Evolutionary conservation across 2,329 filamentous ascomycete species (phyloP).

Genomic region (Alternaria triticimaculans): DNA sequence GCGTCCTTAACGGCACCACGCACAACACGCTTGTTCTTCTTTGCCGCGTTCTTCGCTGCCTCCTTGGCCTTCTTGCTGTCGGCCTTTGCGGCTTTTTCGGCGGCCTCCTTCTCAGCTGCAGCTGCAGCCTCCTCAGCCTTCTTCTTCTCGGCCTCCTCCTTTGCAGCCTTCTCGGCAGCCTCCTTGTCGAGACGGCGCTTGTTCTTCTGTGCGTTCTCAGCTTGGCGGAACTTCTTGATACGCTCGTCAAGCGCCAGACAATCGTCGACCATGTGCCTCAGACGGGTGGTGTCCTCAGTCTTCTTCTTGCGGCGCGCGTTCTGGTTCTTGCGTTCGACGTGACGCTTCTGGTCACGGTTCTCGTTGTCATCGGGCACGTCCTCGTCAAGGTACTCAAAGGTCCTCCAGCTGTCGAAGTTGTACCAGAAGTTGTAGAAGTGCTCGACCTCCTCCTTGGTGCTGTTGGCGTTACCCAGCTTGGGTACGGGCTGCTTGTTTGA

Average conservation of each 20-base stretch:
- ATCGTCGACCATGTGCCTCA: constrained; percentile 89
- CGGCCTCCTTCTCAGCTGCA: constrained; percentile 82
- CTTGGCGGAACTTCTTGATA: constrained; percentile 95
- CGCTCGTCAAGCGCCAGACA: constrained; percentile 85
- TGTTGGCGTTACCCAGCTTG: constrained; percentile 80
- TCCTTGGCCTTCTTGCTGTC: constrained; percentile 96
- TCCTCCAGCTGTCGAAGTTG: constrained; percentile 97
- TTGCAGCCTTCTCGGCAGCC: constrained; percentile 84
- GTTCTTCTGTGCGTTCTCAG: constrained; percentile 92
- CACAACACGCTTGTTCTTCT: constrained; percentile 99
- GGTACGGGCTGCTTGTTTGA: constrained; percentile 90
- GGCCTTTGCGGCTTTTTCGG: constrained; percentile 83
- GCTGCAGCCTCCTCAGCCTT: constrained; percentile 84
- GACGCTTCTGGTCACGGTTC: constrained; percentile 98
- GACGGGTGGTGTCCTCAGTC: constrained; percentile 92
- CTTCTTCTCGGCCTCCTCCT: constrained; percentile 82
- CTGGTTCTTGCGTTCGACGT: constrained; percentile 97
- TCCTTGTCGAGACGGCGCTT: constrained; percentile 91
- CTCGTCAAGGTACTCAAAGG: constrained; percentile 98
- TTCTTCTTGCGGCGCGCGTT: constrained; percentile 99
- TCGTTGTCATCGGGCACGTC: constrained; percentile 99
- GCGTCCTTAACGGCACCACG: constrained; percentile 94
- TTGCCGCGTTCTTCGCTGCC: constrained; percentile 96
- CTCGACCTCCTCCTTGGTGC: constrained; percentile 88
- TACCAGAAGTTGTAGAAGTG: constrained; percentile 99